Percentiles rank a stretch among this genome's conserved stretches.
Evolutionary conservation across 345 rosid species (phyloP).

Genomic region (Mercurialis annua): DNA sequence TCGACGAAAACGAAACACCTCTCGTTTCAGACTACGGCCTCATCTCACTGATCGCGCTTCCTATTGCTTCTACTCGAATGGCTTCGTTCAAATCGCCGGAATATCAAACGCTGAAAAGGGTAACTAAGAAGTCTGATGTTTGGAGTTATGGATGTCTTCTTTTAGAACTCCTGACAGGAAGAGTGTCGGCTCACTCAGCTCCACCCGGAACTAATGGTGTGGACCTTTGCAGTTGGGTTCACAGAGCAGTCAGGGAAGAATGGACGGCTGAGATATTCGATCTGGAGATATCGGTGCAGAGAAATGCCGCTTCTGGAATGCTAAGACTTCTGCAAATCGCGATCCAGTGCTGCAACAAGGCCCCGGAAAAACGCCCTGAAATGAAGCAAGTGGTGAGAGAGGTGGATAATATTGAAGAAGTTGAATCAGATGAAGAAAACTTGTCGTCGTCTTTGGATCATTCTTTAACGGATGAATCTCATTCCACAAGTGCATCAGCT

Average conservation of each 20-base stretch:
- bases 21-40: constrained; percentile 51
- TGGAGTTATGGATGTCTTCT: constrained; percentile 57
- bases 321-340: constrained; percentile 43
- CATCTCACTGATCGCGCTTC: constrained; percentile 37
- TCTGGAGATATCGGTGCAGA: constrained; percentile 38
- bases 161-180: constrained; percentile 48
- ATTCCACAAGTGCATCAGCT: constrained; percentile 21
- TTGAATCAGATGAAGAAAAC: constrained; percentile 28
- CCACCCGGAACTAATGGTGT: constrained; percentile 45
- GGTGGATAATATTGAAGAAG: constrained; percentile 25
- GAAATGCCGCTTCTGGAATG: constrained; percentile 40
- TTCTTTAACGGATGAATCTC: constrained; percentile 35
- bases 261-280: constrained; percentile 65
- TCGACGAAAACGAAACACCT: constrained; percentile 32
- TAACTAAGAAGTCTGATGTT: constrained; percentile 44
- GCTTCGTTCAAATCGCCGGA: constrained; percentile 48
- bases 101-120: constrained; percentile 27
- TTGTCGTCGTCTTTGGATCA: constrained; percentile 34
- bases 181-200: constrained; percentile 33
- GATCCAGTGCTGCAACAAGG: constrained; percentile 42
- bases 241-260: constrained; percentile 57
- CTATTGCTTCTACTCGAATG: constrained; percentile 40
- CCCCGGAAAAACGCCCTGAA: constrained; percentile 48
- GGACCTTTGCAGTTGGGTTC: constrained; percentile 55
- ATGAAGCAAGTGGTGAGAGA: constrained; percentile 40